Evolutionary conservation across 768 basidiomycete genomes (phyloP).

Genomic region (Boletus barrowsii): DNA sequence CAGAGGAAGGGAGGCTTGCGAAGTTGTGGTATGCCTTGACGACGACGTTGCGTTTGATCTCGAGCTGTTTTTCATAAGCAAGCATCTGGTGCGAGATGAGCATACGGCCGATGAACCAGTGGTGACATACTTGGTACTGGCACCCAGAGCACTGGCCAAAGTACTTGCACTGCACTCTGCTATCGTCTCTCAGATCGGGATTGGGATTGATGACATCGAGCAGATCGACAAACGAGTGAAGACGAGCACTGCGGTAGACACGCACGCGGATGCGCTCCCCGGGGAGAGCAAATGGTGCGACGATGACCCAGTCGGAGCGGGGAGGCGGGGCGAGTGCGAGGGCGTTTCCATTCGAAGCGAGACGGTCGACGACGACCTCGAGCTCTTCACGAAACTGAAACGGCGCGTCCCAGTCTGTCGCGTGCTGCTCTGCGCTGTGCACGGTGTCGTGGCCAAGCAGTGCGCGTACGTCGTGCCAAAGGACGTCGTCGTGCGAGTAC

Average conservation of each 20-base stretch:
- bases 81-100: slow-evolving; percentile 58
- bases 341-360: slow-evolving; percentile 66
- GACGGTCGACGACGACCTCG: slow-evolving; percentile 58
- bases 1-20: slow-evolving; percentile 51
- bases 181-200: slow-evolving; percentile 59
- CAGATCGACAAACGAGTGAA: slow-evolving; percentile 77
- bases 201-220: slow-evolving; percentile 65
- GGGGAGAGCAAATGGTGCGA: slow-evolving; percentile 82
- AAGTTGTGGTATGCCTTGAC: slow-evolving; percentile 80
- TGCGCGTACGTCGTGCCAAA: slow-evolving; percentile 65
- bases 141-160: slow-evolving; percentile 91
- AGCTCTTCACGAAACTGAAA: slow-evolving; percentile 60
- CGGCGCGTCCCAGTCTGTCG: slow-evolving; percentile 55
- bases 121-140: slow-evolving; percentile 74
- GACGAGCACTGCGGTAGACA: slow-evolving; percentile 65
- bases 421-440: slow-evolving; percentile 41
- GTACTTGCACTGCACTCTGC: slow-evolving; percentile 72
- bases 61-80: slow-evolving; percentile 81
- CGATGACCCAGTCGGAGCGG: slow-evolving; percentile 70
- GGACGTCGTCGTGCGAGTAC: slow-evolving; percentile 71
- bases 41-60: slow-evolving; percentile 83
- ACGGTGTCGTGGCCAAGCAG: slow-evolving; percentile 64
- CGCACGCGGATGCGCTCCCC: slow-evolving; percentile 74
- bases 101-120: neutral
- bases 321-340: slow-evolving; percentile 51